Evolutionary conservation across 2,329 filamentous ascomycete genomes (phyloP), one percentile per base, ranked within the genome.

Genomic region (Colletotrichum agaves): DNA sequence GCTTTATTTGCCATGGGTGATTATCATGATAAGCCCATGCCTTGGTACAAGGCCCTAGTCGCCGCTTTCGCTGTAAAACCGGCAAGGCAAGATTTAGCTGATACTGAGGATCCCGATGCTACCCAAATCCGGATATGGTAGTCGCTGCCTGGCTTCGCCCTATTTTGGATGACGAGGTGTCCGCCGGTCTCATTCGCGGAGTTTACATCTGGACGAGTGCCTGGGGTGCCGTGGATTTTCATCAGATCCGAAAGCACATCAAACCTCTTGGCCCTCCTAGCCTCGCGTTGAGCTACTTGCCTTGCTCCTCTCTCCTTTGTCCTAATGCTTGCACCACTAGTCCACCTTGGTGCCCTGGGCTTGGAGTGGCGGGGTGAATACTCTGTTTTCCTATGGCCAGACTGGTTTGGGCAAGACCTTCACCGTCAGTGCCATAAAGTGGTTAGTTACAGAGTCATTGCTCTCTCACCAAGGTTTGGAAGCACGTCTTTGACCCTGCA

Each of bases 351-450:
- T 85, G 12, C 78, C 82, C 0, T 84, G 78, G 76, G 80, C 80
- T 0, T 83, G 81, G 80, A 71, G 76, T 21, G 84, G 84, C 12
- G 82, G 83, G 17, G 77, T 85, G 21, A 79, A 79, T 15, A 85
- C 83, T n/a, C 72, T 85, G 39, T 83, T 84, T 50, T 81, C 81
- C 37, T 84, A 84, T 47, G 82, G 83, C 10, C 83, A 84, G 69
- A 84, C 83, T 0, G 82, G 82, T 7, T 84, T 83, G 1, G 83
- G 83, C 12, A 84, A 84, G 72, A 84, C 82, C 1, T 79, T 75
- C 66, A 84, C 81, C 1, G 76, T 85, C 60, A 81, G 75, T 61
- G 74, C 75, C 2, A 72, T 85, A 0, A 79, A 84, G 71, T 68
- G 77, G 11, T 75, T 83, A 2, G 79, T 82, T 5, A 79, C 78